These are phyloP conservation scores for Pelargonium myrrhifolium DNA, from an alignment of 441 rosid genomes.

Conservation along the genomic window DNA sequence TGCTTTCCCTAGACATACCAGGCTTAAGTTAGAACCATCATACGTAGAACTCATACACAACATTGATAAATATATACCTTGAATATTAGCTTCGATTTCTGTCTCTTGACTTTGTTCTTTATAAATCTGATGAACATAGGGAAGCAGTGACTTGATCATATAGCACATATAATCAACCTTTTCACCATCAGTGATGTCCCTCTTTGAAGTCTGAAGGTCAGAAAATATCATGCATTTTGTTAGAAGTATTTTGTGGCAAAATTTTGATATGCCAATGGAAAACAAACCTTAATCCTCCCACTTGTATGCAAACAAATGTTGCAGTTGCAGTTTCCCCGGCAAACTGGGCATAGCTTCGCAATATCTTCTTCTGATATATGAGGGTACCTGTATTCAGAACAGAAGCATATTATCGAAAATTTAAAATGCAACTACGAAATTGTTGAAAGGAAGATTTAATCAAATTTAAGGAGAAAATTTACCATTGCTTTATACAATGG, in stretches of 20 bases:
- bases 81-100: constrained; percentile 49
- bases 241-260: neutral
- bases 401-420: neutral
- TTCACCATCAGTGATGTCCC: constrained; percentile 31
- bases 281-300: constrained; percentile 58
- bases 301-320: constrained; percentile 53
- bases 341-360: constrained; percentile 56
- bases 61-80: constrained; percentile 31
- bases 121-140: constrained; percentile 47
- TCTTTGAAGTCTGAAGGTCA: constrained; percentile 47
- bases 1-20: constrained; percentile 26
- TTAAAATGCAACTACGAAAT: neutral
- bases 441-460: neutral
- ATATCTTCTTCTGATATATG: constrained; percentile 41
- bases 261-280: neutral
- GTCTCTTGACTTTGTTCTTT: constrained; percentile 49
- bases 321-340: constrained; percentile 76
- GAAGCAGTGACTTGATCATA: constrained; percentile 50
- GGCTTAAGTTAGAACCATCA: neutral
- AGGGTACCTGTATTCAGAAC: constrained; percentile 51
- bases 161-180: constrained; percentile 43
- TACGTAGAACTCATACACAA: neutral
- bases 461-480: constrained; percentile 14
- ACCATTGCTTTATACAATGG: constrained; percentile 70
- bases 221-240: constrained; percentile 13